Percentiles rank a stretch among this genome's conserved stretches.
Conservation (phyloP, 1,284 basidiomycete species). For the Taiwanofungus camphoratus region DNA sequence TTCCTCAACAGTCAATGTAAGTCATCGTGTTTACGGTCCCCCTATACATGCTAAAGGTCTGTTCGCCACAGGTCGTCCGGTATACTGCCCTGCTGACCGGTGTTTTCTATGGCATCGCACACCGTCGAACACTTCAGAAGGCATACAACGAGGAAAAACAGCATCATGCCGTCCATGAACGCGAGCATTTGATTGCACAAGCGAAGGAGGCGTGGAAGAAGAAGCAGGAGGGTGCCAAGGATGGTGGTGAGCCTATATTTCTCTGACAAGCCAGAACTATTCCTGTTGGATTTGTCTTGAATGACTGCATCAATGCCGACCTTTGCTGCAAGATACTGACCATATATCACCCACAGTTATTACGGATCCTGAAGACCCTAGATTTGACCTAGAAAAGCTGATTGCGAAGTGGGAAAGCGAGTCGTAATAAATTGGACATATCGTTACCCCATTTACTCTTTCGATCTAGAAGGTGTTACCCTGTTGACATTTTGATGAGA, state of each 20-base stretch:
- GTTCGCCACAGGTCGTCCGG: conserved; percentile 74
- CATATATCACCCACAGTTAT: conserved; percentile 49
- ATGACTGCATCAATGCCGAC: background rate
- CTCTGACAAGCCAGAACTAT: background rate
- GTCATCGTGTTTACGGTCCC: conserved; percentile 3
- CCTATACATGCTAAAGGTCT: background rate
- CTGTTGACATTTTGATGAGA: too few relatives aligned
- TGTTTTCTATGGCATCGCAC: conserved; percentile 89
- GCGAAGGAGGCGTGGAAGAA: conserved; percentile 90
- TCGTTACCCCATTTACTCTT: conserved; percentile 5
- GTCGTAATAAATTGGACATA: conserved; percentile 32
- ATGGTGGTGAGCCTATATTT: conserved; percentile 41
- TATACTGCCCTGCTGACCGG: conserved; percentile 90
- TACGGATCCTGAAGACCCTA: conserved; percentile 91
- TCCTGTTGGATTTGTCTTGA: background rate
- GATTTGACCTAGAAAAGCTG: conserved; percentile 95
- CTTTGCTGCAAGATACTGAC: conserved; percentile 13
- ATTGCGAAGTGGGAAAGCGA: conserved; percentile 72
- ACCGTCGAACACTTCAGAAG: conserved; percentile 87
- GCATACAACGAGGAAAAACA: conserved; percentile 70
- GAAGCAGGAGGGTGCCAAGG: conserved; percentile 54
- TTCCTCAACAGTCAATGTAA: conserved; percentile 30
- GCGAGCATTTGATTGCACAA: conserved; percentile 77
- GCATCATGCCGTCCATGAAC: conserved; percentile 63
- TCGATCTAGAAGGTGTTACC: background rate